Percentiles rank a stretch among this genome's conserved stretches.
These are phyloP conservation scores for Chaetomium sp. DNA, from an alignment of 2,329 filamentous ascomycete species.

Conservation along the genomic window DNA sequence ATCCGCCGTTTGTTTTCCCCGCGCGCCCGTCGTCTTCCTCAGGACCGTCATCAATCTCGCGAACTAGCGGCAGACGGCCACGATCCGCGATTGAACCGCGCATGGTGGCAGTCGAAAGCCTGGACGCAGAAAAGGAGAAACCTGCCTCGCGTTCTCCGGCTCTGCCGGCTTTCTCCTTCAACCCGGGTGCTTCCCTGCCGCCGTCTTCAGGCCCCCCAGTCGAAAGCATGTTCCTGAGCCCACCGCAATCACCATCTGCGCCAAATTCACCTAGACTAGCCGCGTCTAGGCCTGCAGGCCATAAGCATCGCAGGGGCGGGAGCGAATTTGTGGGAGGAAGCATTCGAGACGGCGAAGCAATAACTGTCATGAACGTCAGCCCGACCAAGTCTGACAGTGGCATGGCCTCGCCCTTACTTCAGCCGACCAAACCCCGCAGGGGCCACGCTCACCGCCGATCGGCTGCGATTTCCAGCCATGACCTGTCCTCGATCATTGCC, in stretches of 20 bases:
- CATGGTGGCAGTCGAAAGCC: constrained; percentile 24
- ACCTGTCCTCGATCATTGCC: constrained; percentile 61
- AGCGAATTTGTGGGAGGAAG: constrained; percentile 85
- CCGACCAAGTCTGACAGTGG: constrained; percentile 59
- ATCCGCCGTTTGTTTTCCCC: constrained; percentile 61
- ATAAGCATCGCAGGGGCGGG: constrained; percentile 71
- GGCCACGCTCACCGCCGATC: constrained; percentile 79
- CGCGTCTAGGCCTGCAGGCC: constrained; percentile 52
- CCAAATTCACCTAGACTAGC: constrained; percentile 43
- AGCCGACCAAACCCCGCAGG: constrained; percentile 48
- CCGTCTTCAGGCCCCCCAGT: constrained; percentile 23
- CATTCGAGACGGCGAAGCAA: constrained; percentile 49
- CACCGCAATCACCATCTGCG: constrained; percentile 50
- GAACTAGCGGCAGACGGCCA: constrained; percentile 44
- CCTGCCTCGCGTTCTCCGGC: constrained; percentile 33
- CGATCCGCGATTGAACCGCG: constrained; percentile 46
- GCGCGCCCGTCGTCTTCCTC: constrained; percentile 41
- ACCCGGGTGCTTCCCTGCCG: constrained; percentile 38
- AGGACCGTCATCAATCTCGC: constrained; percentile 41
- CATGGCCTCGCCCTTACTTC: constrained; percentile 50
- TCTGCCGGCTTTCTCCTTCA: constrained; percentile 51
- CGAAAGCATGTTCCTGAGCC: constrained; percentile 42
- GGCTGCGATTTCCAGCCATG: constrained; percentile 74
- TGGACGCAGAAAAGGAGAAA: constrained; percentile 27
- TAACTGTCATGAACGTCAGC: constrained; percentile 60